Conservation (phyloP, 2,329 filamentous ascomycete species). For the Colletotrichum magnum region DNA sequence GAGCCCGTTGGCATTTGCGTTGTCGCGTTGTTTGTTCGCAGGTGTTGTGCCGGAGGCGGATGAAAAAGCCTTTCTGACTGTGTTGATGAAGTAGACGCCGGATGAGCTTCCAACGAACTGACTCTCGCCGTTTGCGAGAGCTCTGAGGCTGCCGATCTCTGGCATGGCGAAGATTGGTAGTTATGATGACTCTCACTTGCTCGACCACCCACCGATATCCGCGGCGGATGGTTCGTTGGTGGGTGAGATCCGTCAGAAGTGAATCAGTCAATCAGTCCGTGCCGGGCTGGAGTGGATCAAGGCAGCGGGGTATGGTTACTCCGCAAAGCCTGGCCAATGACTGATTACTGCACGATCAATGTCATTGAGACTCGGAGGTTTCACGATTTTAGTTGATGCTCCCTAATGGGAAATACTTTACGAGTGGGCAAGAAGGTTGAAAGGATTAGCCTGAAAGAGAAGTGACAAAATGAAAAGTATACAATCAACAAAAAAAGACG, state of each 20-base stretch:
- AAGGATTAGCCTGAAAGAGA: no score
- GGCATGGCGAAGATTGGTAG: slow-evolving; percentile 6
- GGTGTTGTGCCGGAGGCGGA: slow-evolving; percentile 41
- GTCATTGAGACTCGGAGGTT: not conserved
- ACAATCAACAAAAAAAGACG: no score
- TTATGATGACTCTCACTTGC: no score
- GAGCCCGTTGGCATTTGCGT: not conserved
- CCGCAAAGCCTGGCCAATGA: not conserved
- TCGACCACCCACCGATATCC: not conserved
- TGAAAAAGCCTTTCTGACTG: slow-evolving; percentile 65
- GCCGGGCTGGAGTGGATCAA: not conserved
- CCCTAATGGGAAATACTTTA: no score
- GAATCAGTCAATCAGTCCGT: no score
- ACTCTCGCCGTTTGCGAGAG: slow-evolving; percentile 51
- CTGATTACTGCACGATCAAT: not conserved
- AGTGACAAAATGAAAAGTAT: no score
- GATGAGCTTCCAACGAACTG: slow-evolving; percentile 67
- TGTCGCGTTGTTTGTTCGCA: slow-evolving; percentile 41
- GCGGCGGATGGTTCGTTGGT: no score
- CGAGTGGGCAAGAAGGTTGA: no score
- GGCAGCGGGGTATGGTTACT: slow-evolving; percentile 7
- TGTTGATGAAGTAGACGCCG: slow-evolving; percentile 68
- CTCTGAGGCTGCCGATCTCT: slow-evolving; percentile 39
- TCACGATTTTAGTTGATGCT: no score
- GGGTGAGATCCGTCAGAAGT: no score